Conservation (phyloP, 2,329 filamentous ascomycete genomes). For the Pestalotiopsis sp. region DNA sequence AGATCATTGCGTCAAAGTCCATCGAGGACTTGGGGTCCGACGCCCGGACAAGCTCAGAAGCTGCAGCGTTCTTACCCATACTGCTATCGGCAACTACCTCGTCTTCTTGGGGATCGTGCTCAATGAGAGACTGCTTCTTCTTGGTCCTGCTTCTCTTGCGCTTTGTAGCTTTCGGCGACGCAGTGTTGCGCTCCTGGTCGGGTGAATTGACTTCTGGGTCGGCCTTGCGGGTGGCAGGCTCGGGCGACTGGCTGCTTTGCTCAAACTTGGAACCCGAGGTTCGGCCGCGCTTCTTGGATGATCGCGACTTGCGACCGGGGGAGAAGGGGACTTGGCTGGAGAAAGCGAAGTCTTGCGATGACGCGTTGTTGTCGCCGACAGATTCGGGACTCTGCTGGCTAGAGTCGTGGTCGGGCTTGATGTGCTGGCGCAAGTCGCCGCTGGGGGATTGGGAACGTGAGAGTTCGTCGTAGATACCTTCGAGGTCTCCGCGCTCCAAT, state of each 20-base stretch:
- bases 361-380: neutral
- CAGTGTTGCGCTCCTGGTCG: neutral
- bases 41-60: neutral
- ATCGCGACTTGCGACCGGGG: neutral
- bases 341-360: conserved; percentile 12
- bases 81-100: neutral
- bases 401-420: neutral
- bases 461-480: neutral
- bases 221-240: neutral
- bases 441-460: neutral
- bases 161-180: neutral
- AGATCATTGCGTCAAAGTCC: neutral
- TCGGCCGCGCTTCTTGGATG: neutral
- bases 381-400: neutral
- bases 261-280: conserved; percentile 1
- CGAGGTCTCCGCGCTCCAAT: neutral
- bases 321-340: conserved; percentile 14
- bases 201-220: neutral
- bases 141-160: neutral
- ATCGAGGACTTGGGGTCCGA: conserved; percentile 9
- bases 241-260: neutral
- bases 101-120: neutral
- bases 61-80: neutral
- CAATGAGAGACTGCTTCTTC: neutral
- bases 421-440: neutral